A percentile compares a stretch with the other conserved stretches of the same genome.
Conservation (phyloP, 2,329 filamentous ascomycete genomes). For the Xylariales sp. region DNA sequence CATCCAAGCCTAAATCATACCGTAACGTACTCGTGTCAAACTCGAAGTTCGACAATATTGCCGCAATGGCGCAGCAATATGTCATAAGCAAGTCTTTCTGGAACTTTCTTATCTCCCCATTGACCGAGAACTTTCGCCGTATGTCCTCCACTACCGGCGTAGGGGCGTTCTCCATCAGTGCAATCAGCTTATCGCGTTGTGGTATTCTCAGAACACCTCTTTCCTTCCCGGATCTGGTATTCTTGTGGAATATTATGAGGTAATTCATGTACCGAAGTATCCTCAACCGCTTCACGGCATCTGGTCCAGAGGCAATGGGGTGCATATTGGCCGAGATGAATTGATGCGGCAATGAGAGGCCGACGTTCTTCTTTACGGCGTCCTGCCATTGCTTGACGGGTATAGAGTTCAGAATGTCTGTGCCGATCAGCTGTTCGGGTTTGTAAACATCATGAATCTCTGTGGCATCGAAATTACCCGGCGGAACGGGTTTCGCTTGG, state of each 20-base stretch:
- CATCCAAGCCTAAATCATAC: slow-evolving; percentile 68
- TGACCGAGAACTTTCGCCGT: slow-evolving; percentile 63
- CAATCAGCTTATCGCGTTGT: slow-evolving; percentile 56
- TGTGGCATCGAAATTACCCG: slow-evolving; percentile 61
- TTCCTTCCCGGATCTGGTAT: slow-evolving; percentile 40
- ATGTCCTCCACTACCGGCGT: slow-evolving; percentile 62
- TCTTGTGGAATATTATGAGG: slow-evolving; percentile 49
- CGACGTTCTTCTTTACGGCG: slow-evolving; percentile 52
- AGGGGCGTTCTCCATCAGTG: slow-evolving; percentile 52
- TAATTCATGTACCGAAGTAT: slow-evolving; percentile 57
- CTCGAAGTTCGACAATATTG: slow-evolving; percentile 69
- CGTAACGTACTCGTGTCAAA: slow-evolving; percentile 66
- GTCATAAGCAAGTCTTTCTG: slow-evolving; percentile 68
- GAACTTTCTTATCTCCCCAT: slow-evolving; percentile 63
- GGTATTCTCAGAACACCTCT: slow-evolving; percentile 49
- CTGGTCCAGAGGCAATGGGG: slow-evolving; percentile 47
- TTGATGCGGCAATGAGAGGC: slow-evolving; percentile 52
- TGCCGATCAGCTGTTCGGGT: slow-evolving; percentile 60
- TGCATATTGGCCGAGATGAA: slow-evolving; percentile 63
- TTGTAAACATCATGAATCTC: slow-evolving; percentile 71
- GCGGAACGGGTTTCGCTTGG: slow-evolving; percentile 67
- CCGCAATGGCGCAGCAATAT: slow-evolving; percentile 66
- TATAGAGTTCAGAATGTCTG: slow-evolving; percentile 61
- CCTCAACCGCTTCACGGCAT: slow-evolving; percentile 48
- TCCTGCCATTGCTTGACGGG: slow-evolving; percentile 73